These are phyloP conservation scores for Rehmannia glutinosa DNA, from an alignment of 257 asterid genomes.

Conservation along the genomic window DNA sequence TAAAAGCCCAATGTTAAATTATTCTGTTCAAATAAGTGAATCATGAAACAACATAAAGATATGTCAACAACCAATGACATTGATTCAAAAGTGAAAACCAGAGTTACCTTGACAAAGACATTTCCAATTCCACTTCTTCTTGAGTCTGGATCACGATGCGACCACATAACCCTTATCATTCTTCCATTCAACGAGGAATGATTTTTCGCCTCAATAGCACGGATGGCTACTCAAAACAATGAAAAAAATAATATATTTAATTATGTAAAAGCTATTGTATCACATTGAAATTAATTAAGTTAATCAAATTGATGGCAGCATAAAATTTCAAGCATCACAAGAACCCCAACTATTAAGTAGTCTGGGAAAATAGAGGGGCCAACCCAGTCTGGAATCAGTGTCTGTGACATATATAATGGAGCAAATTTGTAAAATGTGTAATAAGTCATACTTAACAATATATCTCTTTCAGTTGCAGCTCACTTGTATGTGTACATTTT, in stretches of 20 bases:
- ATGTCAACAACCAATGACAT: not conserved
- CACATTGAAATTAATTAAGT: not conserved
- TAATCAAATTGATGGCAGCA: not conserved
- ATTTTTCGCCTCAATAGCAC: conserved; percentile 45
- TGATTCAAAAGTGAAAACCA: not conserved
- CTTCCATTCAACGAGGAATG: conserved; percentile 39
- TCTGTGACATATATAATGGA: not conserved
- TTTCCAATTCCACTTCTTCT: conserved; percentile 54
- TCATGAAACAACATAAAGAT: not conserved
- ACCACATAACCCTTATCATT: conserved; percentile 51
- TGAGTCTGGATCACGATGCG: conserved; percentile 47
- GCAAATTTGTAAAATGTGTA: not conserved
- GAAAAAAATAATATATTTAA: not conserved
- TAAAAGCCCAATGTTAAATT: not conserved
- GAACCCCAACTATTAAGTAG: not conserved
- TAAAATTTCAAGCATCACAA: not conserved
- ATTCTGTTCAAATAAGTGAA: not conserved
- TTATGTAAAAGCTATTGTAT: not conserved
- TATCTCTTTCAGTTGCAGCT: not conserved
- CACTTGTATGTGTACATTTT: not conserved
- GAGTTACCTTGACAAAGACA: conserved; percentile 47
- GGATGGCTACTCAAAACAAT: conserved; percentile 25
- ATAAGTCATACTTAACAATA: not conserved
- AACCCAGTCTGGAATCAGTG: not conserved
- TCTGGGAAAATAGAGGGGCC: not conserved